Evolutionary conservation across 2,329 filamentous ascomycete genomes (phyloP).

Genomic region (Venturiaceae sp.): DNA sequence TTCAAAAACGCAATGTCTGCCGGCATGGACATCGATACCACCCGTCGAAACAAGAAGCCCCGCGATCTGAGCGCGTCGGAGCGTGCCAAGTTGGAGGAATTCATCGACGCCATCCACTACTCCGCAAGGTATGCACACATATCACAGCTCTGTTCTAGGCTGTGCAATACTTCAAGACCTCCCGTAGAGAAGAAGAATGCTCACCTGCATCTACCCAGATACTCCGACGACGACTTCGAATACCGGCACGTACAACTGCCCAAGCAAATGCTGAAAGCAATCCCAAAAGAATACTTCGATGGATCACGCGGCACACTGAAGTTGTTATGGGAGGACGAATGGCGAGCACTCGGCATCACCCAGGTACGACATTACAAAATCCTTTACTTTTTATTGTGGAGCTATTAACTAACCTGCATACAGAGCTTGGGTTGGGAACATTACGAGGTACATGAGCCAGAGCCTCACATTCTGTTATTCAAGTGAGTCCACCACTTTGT

Average conservation of each 20-base stretch:
- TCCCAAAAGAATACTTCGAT: conserved; percentile 92
- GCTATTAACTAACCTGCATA: not conserved
- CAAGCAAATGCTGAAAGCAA: conserved; percentile 95
- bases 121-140: conserved; percentile 61
- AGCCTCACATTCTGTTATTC: conserved; percentile 96
- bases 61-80: conserved; percentile 73
- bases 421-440: conserved; percentile 98
- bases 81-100: conserved; percentile 78
- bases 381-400: not conserved
- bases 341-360: conserved; percentile 93
- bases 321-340: conserved; percentile 96
- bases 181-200: not conserved
- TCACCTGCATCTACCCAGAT: conserved; percentile 49
- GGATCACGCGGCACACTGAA: conserved; percentile 84
- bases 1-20: not conserved
- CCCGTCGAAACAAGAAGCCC: conserved; percentile 77
- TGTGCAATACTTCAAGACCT: not conserved
- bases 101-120: conserved; percentile 89
- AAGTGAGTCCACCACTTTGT: conserved; percentile 56
- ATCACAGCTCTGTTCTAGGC: conserved; percentile 12
- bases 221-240: conserved; percentile 86
- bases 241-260: conserved; percentile 97
- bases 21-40: conserved; percentile 63
- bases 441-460: conserved; percentile 97
- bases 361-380: conserved; percentile 53